phyloP scores from a whole-genome alignment of 768 basidiomycete genomes.

The Boletus rufocinnamomeus region DNA sequence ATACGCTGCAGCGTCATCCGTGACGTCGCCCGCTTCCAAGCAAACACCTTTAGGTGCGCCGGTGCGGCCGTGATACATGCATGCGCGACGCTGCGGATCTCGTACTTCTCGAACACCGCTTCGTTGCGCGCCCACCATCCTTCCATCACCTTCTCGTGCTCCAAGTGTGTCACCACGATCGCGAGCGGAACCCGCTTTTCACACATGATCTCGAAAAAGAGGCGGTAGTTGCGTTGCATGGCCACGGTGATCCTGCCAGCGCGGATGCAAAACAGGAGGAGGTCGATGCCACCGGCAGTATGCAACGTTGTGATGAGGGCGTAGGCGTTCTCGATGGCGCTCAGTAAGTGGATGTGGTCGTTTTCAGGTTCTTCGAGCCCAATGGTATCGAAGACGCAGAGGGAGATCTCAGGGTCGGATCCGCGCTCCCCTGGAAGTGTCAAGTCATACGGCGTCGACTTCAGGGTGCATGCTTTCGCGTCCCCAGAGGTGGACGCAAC shows the following conservation, averaged over 20 bases:
- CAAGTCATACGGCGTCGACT: neutral
- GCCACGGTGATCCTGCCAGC: neutral
- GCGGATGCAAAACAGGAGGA: conserved; percentile 1
- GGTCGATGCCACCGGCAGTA: neutral
- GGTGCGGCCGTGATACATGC: neutral
- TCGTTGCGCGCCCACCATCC: neutral
- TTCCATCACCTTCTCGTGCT: neutral
- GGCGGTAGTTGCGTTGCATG: neutral
- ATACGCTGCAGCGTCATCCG: neutral
- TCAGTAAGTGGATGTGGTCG: neutral
- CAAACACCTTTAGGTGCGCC: neutral
- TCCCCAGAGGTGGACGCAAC: neutral
- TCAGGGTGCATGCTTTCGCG: neutral
- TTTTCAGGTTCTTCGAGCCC: conserved; percentile 3
- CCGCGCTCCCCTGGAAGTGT: neutral
- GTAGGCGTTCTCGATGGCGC: neutral
- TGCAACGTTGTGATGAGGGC: neutral
- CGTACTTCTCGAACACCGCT: neutral
- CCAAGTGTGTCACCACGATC: neutral
- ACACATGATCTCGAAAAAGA: neutral
- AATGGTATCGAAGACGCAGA: conserved; percentile 5
- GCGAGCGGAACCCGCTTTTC: neutral
- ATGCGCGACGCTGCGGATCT: neutral
- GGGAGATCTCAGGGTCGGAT: neutral
- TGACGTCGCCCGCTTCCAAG: neutral